Evolutionary conservation across 129 eudicot genomes (phyloP), one percentile per base, ranked within the genome.

Genomic region (Silybum marianum): DNA sequence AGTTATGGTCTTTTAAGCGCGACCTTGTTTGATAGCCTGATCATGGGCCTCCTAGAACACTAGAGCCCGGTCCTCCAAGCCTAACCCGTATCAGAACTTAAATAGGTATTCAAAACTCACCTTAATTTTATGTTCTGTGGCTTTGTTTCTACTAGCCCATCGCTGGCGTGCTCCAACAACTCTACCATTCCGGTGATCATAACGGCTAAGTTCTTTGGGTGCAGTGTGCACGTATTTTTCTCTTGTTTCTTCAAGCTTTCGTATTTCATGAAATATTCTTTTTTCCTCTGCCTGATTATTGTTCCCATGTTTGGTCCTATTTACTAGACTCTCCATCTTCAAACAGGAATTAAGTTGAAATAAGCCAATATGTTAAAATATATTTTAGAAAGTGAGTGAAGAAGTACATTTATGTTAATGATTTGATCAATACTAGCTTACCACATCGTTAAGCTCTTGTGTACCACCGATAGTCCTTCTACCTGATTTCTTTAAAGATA

Each of bases 381-480:
- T 21, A 69, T 32, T 36, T 62, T 10, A 22, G 4, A 73, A 73
- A 12, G 7, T 39, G 14, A 40, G 14, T 26, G 1, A 72, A 72
- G 21, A 24, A 12, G 12, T 30, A 3, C 12, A 73, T 21, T 73
- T 16, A 40, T 12, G 5, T 39, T 4, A 10, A 40, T 22, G 7
- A 23, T 5, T 76, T 5, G 2, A 74, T 24, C n/a, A 23, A 46
- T 42, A 73, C 26, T 8, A 26, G 30, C 2, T 32, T 78, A 78
- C 82, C 75, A 68, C 46, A 69, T 68, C n/a, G 22, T 78, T 78
- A 40, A 68, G 75, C 82, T 78, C 75, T 11, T 68, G 75, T 10
- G 48, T 26, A 16, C 82, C 46, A 69, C 48, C 32, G 2, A 25
- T 9, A 2, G 75, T 40, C 46, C 40, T 78, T 68, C 10, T 12